A percentile compares a stretch with the other conserved stretches of the same genome.
These are phyloP conservation scores for Juglanconis oblonga DNA, from an alignment of 2,329 filamentous ascomycete genomes.

Conservation along the genomic window DNA sequence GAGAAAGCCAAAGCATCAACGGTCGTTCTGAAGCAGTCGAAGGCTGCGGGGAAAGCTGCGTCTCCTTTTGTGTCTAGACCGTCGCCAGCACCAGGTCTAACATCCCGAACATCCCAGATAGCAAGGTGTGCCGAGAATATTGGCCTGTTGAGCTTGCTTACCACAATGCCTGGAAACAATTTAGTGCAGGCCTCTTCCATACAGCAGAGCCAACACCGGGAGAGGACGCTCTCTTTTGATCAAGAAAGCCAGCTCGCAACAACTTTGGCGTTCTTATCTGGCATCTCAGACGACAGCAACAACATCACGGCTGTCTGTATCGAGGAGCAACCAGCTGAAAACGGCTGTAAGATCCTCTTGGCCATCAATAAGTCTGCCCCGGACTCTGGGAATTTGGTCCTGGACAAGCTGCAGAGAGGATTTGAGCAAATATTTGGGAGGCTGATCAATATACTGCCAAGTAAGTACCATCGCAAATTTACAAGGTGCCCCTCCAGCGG, in stretches of 20 bases:
- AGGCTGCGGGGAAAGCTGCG: not conserved
- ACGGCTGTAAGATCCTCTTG: conserved; percentile 2
- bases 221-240: not conserved
- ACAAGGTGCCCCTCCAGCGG: not conserved
- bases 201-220: not conserved
- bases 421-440: conserved; percentile 7
- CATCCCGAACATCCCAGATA: not conserved
- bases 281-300: not conserved
- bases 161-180: not conserved
- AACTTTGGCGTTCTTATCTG: conserved; percentile 10
- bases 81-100: not conserved
- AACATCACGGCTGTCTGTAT: conserved; percentile 12
- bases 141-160: conserved; percentile 1
- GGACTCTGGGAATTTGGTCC: not conserved
- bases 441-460: not conserved
- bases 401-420: not conserved
- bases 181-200: not conserved
- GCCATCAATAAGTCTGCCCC: conserved; percentile 4
- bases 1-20: not conserved
- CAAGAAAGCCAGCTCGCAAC: conserved; percentile 7
- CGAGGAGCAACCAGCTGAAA: not conserved
- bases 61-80: not conserved
- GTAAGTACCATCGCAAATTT: not conserved
- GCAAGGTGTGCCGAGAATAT: conserved; percentile 8
- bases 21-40: not conserved